Evolutionary conservation across 2,329 filamentous ascomycete species (phyloP).

Genomic region (Fusarium tjaetaba): DNA sequence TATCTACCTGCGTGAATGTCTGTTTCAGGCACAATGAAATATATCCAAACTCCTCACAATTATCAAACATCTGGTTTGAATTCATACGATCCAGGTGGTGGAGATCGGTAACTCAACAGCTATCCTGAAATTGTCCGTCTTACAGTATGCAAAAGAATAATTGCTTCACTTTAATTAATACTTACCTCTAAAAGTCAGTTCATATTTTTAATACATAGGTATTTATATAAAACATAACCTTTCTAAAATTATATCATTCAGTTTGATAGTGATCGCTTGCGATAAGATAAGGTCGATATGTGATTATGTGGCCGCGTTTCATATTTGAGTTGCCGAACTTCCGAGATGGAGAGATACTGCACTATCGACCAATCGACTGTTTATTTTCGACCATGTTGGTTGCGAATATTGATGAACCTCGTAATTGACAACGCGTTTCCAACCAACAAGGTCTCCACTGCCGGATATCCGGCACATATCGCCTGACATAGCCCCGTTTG

Average conservation of each 20-base stretch:
- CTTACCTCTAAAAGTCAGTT: rapidly evolving
- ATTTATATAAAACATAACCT: rapidly evolving
- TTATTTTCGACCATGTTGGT: neutral
- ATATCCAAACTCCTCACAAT: rapidly evolving
- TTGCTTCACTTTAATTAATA: rapidly evolving
- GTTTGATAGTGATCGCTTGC: too few species aligned
- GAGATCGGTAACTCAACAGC: neutral
- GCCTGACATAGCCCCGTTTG: neutral
- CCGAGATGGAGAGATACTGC: neutral
- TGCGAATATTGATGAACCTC: neutral
- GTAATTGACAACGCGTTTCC: neutral
- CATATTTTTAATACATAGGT: rapidly evolving
- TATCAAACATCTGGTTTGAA: neutral
- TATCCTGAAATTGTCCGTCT: neutral
- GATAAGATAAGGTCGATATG: neutral
- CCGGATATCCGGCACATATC: neutral
- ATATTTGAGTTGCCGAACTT: neutral
- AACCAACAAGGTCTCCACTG: neutral
- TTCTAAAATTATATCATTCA: too few species aligned
- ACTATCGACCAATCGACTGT: neutral
- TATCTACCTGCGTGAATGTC: too few species aligned
- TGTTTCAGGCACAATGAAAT: too few species aligned
- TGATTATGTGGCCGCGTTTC: neutral
- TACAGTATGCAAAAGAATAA: neutral
- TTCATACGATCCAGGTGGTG: neutral